phyloP scores from a whole-genome alignment of 352 stramenopile genomes.

The Detonula confervacea region DNA sequence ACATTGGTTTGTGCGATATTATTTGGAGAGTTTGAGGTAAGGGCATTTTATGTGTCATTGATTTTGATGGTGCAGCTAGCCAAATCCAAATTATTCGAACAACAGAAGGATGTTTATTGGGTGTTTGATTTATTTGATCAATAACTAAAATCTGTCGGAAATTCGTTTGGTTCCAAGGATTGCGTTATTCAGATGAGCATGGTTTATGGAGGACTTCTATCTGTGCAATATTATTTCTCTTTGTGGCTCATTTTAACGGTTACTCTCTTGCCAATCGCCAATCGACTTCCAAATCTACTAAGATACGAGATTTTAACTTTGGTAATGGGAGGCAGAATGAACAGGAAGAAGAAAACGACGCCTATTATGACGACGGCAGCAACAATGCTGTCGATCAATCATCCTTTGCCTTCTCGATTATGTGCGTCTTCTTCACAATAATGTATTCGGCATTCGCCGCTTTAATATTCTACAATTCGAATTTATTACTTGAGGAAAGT shows the following conservation, averaged over 20 bases:
- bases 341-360: constrained; percentile 41
- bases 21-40: constrained; percentile 86
- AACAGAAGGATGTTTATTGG: no score
- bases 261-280: no score
- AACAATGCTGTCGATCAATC: constrained; percentile 55
- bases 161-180: no score
- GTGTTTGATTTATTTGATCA: no score
- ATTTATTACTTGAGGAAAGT: constrained; percentile 74
- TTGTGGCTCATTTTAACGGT: no score
- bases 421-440: constrained; percentile 84
- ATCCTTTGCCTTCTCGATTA: constrained; percentile 77
- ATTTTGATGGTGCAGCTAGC: no score
- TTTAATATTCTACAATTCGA: constrained; percentile 70
- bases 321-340: constrained; percentile 32
- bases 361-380: constrained; percentile 26
- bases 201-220: no score
- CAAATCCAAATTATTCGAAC: no score
- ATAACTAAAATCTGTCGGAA: no score
- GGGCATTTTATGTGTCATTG: no score
- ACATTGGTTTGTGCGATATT: constrained; percentile 82
- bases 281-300: not conserved
- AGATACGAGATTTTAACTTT: constrained; percentile 71
- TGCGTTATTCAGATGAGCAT: no score
- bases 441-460: constrained; percentile 78
- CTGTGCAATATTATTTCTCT: no score